Evolutionary conservation across 768 basidiomycete species (phyloP), one percentile per base, ranked within the genome.

Genomic region (Ephemerocybe angulata): DNA sequence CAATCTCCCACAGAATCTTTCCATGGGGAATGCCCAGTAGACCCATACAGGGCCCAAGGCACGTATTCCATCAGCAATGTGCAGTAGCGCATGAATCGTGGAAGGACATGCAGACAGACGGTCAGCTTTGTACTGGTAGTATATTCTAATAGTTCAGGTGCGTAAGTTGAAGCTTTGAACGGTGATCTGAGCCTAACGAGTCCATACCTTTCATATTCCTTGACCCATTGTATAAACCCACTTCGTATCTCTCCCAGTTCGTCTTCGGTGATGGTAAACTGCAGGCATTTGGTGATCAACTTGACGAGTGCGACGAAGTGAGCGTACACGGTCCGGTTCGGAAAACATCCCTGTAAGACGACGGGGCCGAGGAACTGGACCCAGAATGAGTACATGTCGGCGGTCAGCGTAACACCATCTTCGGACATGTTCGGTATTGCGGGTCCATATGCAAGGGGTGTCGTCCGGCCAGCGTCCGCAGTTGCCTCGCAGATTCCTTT

Each of bases 371-470:
- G 42, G 50, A 69, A 76, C 13, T 65, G 58, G 3, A 67, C 64
- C 74, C 76, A 81, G 43, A 78, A 68, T 1, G 67, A 67, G 56
- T 66, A 72, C 21, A 62, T 65, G 41, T 80, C 77, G 0, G 77
- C 76, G 0, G 70, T 73, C 27, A 42, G 41, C 15, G 19, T 31
- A n/a, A 42, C 51, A 2, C 41, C 41, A 4, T 42, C 41, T 10
- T 42, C 41, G 22, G 41, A 15, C 15, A 42, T 10, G 48, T 77
- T 69, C 0, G 72, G 76, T 0, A 70, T 59, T 2, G 65, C 63
- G 21, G 63, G 56, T 7, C 73, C 71, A 67, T 67, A 80, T 2
- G 66, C 64, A 1, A 65, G 65, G 1, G 78, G 78, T 30, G 77
- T 76, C 1, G 70, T 72, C 4, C 54, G 44, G 0, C 74, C 70